Evolutionary conservation across 805 yeast genomes (phyloP), one percentile per base, ranked within the genome.

Genomic region (Barnettozyma pratensis): DNA sequence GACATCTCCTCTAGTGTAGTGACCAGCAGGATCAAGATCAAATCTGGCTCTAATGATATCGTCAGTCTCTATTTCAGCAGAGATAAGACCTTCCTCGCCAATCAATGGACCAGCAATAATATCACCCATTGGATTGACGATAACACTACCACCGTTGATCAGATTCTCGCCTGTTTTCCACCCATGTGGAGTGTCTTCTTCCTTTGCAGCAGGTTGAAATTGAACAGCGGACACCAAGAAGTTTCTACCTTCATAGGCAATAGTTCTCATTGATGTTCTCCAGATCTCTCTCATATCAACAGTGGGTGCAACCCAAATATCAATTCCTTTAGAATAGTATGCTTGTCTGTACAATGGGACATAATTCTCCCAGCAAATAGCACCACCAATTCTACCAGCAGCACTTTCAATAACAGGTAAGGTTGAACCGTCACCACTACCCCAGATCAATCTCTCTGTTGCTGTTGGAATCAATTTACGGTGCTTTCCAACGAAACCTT

Each of bases 351-450:
- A 57, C 47, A 71, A 53, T 4, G 77, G 77, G 57, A 70, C 64
- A 55, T 64, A 66, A 55, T 72, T 73, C 49, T 74, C 77, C 76
- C 78, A 73, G 57, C 77, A 74, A 42, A 73, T 72, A 32, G 69
- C 75, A 26, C 74, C 77, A 14, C 76, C 76, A n/a, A 72, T 49
- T 42, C 60, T 61, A 25, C 74, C 73, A 5, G 59, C 68, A 2
- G 58, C 49, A 25, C 67, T 55, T 19, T 72, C 67, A 31, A 69
- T 66, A 9, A 68, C 69, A 4, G 69, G 65, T 42, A 74, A 53
- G 2, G 75, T 71, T 5, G 75, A 70, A 4, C 78, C 78, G 47
- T 73, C 77, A 36, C 77, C 77, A 44, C 66, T 67, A 2, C 74
- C 75, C 76, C 77, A 73, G 10, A 73, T 60, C 39, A 72, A 58